Evolutionary conservation across 257 asterid genomes (phyloP).

Genomic region (Catharanthus roseus): DNA sequence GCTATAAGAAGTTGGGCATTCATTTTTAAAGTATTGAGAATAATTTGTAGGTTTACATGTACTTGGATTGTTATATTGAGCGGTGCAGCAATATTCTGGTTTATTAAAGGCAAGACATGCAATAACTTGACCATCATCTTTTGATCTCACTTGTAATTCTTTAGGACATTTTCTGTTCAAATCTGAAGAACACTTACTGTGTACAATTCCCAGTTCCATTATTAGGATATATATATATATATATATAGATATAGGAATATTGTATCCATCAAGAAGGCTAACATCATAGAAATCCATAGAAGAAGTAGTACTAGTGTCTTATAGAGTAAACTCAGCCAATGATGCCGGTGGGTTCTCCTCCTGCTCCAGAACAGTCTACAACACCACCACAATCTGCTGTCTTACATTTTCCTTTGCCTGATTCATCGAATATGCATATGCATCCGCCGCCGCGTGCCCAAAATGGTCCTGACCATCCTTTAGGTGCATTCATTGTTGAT

Average conservation of each 20-base stretch:
- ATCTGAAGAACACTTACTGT: conserved; percentile 27
- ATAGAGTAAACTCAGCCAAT: conserved; percentile 66
- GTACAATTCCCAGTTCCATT: conserved; percentile 46
- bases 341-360: conserved; percentile 65
- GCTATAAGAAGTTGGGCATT: conserved; percentile 60
- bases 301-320: no score
- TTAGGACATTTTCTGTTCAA: conserved; percentile 47
- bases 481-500: conserved; percentile 30
- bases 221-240: conserved; percentile 34
- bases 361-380: conserved; percentile 41
- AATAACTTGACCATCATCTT: conserved; percentile 25
- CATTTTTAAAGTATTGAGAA: conserved; percentile 45
- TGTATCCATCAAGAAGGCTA: conserved; percentile 57
- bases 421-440: conserved; percentile 50
- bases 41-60: conserved; percentile 47
- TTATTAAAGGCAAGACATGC: conserved; percentile 47
- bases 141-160: conserved; percentile 27
- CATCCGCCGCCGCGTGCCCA: conserved; percentile 65
- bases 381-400: conserved; percentile 60
- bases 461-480: conserved; percentile 79
- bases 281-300: conserved; percentile 58
- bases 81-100: conserved; percentile 58
- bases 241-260: conserved; percentile 39
- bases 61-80: conserved; percentile 37
- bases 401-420: conserved; percentile 48